Conservation (phyloP, 2,329 filamentous ascomycete genomes). For the Allantophomopsis cytisporea region DNA sequence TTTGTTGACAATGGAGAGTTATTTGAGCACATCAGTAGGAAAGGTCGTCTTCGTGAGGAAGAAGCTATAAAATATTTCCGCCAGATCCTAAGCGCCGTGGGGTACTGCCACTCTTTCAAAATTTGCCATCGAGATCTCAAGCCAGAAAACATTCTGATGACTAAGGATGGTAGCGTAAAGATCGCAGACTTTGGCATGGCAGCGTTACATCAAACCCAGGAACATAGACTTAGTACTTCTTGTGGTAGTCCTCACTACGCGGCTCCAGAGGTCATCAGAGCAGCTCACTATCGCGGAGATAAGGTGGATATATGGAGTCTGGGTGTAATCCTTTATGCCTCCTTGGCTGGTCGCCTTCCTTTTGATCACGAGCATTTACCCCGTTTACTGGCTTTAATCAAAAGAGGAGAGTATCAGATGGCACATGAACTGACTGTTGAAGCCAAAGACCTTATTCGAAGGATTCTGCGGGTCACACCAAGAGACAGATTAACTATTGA, state of each 20-base stretch:
- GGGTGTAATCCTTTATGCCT: constrained; percentile 78
- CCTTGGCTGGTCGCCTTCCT: constrained; percentile 71
- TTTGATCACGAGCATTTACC: constrained; percentile 52
- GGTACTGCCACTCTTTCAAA: constrained; percentile 87
- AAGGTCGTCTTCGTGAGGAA: constrained; percentile 63
- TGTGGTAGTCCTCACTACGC: constrained; percentile 97
- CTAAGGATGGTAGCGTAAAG: constrained; percentile 65
- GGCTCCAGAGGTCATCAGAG: constrained; percentile 78
- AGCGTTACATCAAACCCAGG: constrained; percentile 68
- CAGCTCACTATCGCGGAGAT: constrained; percentile 66
- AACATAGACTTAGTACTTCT: constrained; percentile 70
- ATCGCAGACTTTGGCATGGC: constrained; percentile 98
- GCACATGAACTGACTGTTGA: constrained; percentile 50
- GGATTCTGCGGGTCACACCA: constrained; percentile 70
- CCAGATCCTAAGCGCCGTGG: constrained; percentile 82
- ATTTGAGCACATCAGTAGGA: constrained; percentile 73
- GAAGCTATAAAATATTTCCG: constrained; percentile 77
- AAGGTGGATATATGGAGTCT: constrained; percentile 91
- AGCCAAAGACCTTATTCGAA: constrained; percentile 63
- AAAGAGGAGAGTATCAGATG: constrained; percentile 46
- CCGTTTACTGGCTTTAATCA: constrained; percentile 46
- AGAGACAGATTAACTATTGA: constrained; percentile 65
- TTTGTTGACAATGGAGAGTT: constrained; percentile 60
- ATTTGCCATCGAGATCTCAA: constrained; percentile 96
- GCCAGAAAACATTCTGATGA: constrained; percentile 90